Conservation (phyloP, 139 green algal species). For the Chlorella sp. region DNA sequence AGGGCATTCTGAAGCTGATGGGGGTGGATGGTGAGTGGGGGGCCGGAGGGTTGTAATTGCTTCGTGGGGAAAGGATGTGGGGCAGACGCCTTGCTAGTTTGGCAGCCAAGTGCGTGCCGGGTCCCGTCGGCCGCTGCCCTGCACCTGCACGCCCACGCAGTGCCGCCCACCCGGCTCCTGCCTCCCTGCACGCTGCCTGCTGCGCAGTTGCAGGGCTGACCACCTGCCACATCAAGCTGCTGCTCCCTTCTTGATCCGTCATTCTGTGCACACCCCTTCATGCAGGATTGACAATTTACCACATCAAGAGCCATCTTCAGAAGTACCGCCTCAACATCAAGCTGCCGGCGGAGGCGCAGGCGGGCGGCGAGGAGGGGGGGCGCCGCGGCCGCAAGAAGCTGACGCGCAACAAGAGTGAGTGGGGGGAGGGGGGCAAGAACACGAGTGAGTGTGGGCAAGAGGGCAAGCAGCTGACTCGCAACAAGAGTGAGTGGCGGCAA, state of each 20-base stretch:
- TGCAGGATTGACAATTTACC: slow-evolving; percentile 85
- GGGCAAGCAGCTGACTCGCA: too few species aligned
- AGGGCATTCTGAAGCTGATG: slow-evolving; percentile 71
- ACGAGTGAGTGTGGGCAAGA: too few species aligned
- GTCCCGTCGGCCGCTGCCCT: too few species aligned
- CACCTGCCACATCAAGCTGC: not conserved
- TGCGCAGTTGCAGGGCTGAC: not conserved
- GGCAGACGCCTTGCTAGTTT: too few species aligned
- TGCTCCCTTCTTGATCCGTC: too few species aligned
- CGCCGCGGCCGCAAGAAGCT: slow-evolving; percentile 2
- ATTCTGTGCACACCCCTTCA: not conserved
- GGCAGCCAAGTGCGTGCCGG: too few species aligned
- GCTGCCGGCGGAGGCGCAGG: slow-evolving; percentile 55
- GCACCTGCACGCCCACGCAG: too few species aligned
- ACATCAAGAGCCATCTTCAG: slow-evolving; percentile 92
- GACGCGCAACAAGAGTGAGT: slow-evolving; percentile 3
- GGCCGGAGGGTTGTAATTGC: too few species aligned
- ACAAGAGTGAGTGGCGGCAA: not conserved
- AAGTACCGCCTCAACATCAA: slow-evolving; percentile 92
- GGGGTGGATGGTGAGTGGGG: slow-evolving; percentile 39
- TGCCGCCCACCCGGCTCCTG: too few species aligned
- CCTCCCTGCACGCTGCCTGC: not conserved
- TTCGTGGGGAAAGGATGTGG: too few species aligned
- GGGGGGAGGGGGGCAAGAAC: too few species aligned
- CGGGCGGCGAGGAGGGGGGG: not conserved